A percentile compares a stretch with the other conserved stretches of the same genome.
phyloP scores from a whole-genome alignment of 1,139 yeast genomes.

The Sugiyamaella sp. region DNA sequence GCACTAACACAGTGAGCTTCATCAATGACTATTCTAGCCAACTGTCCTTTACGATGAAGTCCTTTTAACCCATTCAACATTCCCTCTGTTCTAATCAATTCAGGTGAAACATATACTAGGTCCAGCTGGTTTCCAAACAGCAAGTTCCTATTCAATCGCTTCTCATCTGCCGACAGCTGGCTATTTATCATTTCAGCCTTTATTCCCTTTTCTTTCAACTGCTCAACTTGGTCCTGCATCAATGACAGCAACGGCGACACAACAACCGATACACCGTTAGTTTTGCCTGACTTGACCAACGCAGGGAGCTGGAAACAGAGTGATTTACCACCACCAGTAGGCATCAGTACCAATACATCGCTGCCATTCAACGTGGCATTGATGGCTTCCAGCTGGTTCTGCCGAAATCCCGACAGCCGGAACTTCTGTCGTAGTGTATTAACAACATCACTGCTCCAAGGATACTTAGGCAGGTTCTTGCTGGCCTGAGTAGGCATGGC shows the following conservation, averaged over 20 bases:
- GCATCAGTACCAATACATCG: slow-evolving; percentile 96
- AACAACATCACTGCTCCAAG: slow-evolving; percentile 72
- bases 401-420: slow-evolving; percentile 67
- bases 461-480: slow-evolving; percentile 1
- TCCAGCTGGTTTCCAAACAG: slow-evolving; percentile 68
- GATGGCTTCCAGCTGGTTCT: slow-evolving; percentile 85
- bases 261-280: slow-evolving; percentile 86
- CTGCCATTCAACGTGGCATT: slow-evolving; percentile 76
- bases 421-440: slow-evolving; percentile 60
- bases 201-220: slow-evolving; percentile 65
- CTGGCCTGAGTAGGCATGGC: slow-evolving; percentile 3
- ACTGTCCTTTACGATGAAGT: slow-evolving; percentile 55
- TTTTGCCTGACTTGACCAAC: slow-evolving; percentile 68
- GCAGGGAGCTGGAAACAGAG: slow-evolving; percentile 97
- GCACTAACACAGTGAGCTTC: slow-evolving; percentile 99
- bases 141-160: slow-evolving; percentile 61
- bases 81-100: slow-evolving; percentile 38
- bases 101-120: slow-evolving; percentile 89
- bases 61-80: slow-evolving; percentile 76
- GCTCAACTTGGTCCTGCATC: slow-evolving; percentile 97
- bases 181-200: slow-evolving; percentile 91
- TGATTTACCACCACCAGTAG: slow-evolving; percentile 99
- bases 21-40: slow-evolving; percentile 91
- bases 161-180: slow-evolving; percentile 57
- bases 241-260: slow-evolving; percentile 92